Evolutionary conservation across 371 early-diverging fungal genomes (phyloP), one percentile per base, ranked within the genome.

Genomic region (Encephalitozoon romaleae): DNA sequence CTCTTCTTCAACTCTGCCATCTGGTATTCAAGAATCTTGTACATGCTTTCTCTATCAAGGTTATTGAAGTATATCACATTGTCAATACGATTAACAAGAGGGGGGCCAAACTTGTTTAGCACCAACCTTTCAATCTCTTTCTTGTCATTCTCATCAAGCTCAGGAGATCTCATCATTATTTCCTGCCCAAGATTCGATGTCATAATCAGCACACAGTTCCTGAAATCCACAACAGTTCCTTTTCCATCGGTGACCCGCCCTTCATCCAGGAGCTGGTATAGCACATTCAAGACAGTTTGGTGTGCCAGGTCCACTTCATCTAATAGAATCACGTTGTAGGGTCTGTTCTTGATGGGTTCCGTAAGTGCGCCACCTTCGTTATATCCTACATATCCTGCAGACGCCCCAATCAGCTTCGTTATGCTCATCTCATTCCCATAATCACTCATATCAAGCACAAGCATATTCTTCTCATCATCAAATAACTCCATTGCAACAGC

Each of bases 251-350:
- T 89, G 45, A 92, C 83, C 6, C 91, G 83, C 21, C 95, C 94
- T 77, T 92, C 91, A 77, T 91, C 92, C n/a, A 92, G 86, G 25
- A 95, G 88, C 77, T 91, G 90, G 51, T 91, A 88, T 32, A 92
- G 83, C 38, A 91, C 82, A 83, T 91, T 91, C 41, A 90, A 83
- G 21, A 91, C 90, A 71, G 89, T 90, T 67, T 87, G 87, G 72
- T 93, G 92, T 23, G 93, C 93, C 82, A 93, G 90, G 78, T 94
- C 94, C 65, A 94, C 86, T 84, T 94, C 94, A 82, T 94, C 94
- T 34, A 94, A 84, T 23, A 93, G 81, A 11, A 93, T 87, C 25
- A 94, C 91, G 11, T 90, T 87, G 76, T 93, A 93, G 9, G 93
- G 93, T 81, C 89, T 90, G 68, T 91, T 88, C 76, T 91, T 88